Evolutionary conservation across 2,329 filamentous ascomycete genomes (phyloP).

Genomic region (Tolypocladium guangdongense): DNA sequence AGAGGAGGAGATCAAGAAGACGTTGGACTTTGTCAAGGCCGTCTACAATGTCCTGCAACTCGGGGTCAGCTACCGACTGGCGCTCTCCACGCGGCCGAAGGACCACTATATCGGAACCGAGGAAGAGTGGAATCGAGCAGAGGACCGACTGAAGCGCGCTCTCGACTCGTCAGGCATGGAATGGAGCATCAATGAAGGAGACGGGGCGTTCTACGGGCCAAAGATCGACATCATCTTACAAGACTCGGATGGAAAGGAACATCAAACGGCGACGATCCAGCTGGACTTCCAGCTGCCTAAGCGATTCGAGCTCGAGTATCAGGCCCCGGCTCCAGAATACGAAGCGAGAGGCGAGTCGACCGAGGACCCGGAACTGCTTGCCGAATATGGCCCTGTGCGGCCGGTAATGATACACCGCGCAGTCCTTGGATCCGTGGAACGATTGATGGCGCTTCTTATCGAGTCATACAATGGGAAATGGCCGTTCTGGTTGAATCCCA

Average conservation of each 20-base stretch:
- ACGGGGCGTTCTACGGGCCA: slow-evolving; percentile 84
- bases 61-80: slow-evolving; percentile 57
- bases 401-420: slow-evolving; percentile 81
- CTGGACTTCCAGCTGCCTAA: slow-evolving; percentile 83
- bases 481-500: slow-evolving; percentile 82
- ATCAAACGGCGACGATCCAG: slow-evolving; percentile 82
- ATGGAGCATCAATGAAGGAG: slow-evolving; percentile 69
- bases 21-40: slow-evolving; percentile 62
- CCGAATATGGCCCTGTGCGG: slow-evolving; percentile 44
- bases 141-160: slow-evolving; percentile 27
- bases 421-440: slow-evolving; percentile 73
- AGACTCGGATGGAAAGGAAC: slow-evolving; percentile 73
- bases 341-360: slow-evolving; percentile 44
- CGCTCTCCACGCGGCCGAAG: slow-evolving; percentile 66
- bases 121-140: slow-evolving; percentile 48
- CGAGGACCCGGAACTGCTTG: slow-evolving; percentile 33
- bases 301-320: slow-evolving; percentile 67
- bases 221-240: slow-evolving; percentile 81
- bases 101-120: slow-evolving; percentile 67
- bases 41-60: slow-evolving; percentile 62
- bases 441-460: slow-evolving; percentile 74
- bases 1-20: slow-evolving; percentile 59
- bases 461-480: slow-evolving; percentile 72
- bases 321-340: slow-evolving; percentile 53
- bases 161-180: slow-evolving; percentile 56